Base-by-base conservation (phyloP, 768 basidiomycete genomes). In the Cyclocybe aegerita region DNA sequence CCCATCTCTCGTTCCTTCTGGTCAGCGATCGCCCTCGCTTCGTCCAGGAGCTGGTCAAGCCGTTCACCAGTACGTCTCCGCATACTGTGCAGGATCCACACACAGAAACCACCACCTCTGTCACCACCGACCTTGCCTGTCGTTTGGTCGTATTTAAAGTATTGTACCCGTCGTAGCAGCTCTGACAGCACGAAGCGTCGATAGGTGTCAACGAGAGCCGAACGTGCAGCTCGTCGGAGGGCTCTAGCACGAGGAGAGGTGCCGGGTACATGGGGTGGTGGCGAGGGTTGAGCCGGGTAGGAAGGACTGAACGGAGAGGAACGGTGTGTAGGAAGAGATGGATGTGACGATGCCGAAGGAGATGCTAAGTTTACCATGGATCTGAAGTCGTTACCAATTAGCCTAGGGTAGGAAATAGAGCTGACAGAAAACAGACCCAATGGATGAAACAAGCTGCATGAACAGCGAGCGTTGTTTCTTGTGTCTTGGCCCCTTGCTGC, bases 401-500 rank as follows among this genome's bases (percentile, higher is more conserved):
- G 23, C 15, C 37, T 15, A 4, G 7, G 9, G 40, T 54, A 34
- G 39, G 43, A 48, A 34, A 54, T 17, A n/a, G 23, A 39, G 40
- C 15, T n/a, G 23, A 37, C 39, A 17, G 39, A 14, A 49, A 37
- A 64, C 76, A 45, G 69, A 85, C 77, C 82, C 77, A 51, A 89
- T 80, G 36, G 57, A 60, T 7, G 67, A 63, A 29, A 67, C 62
- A 36, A 90, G 69, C 6, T 84, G 78, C 78, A 84, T 86, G 42
- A 88, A 71, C 52, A 90, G 62, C 11, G 88, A 90, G 39, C 82
- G 76, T 57, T 86, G 82, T 57, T 82, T 86, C 69, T 85, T 88
- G 56, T 88, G 85, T 54, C 57, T 58, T 73, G 78, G 38, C 59
- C 59, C 36, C 62, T 59, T 39, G 39, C 34, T 16, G 29, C 41